Evolutionary conservation across 2,329 filamentous ascomycete genomes (phyloP).

Genomic region (Hawksworthiomyces lignivorus): DNA sequence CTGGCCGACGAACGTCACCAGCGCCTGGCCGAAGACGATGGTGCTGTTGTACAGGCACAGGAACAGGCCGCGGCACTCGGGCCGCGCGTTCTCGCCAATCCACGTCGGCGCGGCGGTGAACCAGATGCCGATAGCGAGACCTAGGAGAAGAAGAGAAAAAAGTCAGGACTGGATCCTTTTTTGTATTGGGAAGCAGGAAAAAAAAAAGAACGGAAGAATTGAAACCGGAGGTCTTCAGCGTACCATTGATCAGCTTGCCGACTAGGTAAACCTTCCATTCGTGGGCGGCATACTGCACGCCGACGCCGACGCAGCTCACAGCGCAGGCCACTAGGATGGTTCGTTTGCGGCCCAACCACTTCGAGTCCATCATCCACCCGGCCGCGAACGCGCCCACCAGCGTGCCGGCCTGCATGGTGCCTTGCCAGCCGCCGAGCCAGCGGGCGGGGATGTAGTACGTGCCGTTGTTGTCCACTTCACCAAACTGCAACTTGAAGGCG

Average conservation of each 20-base stretch:
- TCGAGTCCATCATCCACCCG: too few species aligned
- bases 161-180: too few species aligned
- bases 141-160: too few species aligned
- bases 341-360: conserved; percentile 3
- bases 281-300: conserved; percentile 4
- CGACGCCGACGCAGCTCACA: conserved; percentile 4
- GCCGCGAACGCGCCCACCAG: too few species aligned
- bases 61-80: conserved; percentile 2
- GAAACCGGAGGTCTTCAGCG: too few species aligned
- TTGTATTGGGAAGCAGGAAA: too few species aligned
- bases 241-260: conserved; percentile 1
- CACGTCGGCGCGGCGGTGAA: neutral
- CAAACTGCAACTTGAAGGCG: too few species aligned
- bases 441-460: too few species aligned
- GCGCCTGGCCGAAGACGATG: conserved; percentile 2
- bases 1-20: conserved; percentile 1
- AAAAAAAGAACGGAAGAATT: too few species aligned
- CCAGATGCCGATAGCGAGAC: neutral
- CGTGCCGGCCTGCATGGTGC: too few species aligned
- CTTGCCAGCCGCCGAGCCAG: too few species aligned
- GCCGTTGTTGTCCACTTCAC: too few species aligned
- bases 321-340: neutral
- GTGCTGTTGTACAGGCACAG: conserved; percentile 2
- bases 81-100: conserved; percentile 5
- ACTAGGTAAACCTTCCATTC: conserved; percentile 1